These are phyloP conservation scores for Adansonia gregorii DNA, from an alignment of 441 rosid species.

Conservation along the genomic window DNA sequence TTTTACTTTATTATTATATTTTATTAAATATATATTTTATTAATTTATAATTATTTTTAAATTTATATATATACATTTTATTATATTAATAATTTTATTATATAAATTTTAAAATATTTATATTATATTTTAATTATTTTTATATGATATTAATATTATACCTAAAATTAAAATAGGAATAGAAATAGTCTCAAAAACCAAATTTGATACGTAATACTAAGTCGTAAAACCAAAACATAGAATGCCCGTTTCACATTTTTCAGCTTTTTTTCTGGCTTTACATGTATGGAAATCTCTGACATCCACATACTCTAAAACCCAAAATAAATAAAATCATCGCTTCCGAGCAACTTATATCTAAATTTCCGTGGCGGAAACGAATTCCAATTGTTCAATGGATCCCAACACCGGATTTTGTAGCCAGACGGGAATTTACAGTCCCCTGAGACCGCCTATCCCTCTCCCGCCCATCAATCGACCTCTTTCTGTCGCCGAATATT, in stretches of 20 bases:
- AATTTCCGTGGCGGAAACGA: slow-evolving; percentile 17
- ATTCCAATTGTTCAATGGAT: slow-evolving; percentile 35
- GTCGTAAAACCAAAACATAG: no score
- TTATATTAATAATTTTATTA: no score
- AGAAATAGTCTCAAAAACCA: neutral
- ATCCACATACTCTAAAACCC: neutral
- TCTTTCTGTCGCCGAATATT: slow-evolving; percentile 60
- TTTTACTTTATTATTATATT: no score
- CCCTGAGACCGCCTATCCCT: slow-evolving; percentile 47
- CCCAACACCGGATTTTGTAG: slow-evolving; percentile 51
- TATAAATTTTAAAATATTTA: no score
- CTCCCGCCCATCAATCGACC: slow-evolving; percentile 56
- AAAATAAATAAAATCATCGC: neutral
- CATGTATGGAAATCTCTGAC: neutral
- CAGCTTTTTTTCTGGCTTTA: no score
- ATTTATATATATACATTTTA: no score
- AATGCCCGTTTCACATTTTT: no score
- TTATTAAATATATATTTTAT: no score
- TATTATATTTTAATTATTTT: no score
- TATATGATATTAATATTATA: no score
- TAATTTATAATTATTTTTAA: no score
- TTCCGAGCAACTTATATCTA: neutral
- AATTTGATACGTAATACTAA: neutral
- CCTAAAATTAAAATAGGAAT: no score
- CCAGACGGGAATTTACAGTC: slow-evolving; percentile 51